Evolutionary conservation across 2,329 filamentous ascomycete species (phyloP).

Genomic region (Phaeosphaeriaceae sp.): DNA sequence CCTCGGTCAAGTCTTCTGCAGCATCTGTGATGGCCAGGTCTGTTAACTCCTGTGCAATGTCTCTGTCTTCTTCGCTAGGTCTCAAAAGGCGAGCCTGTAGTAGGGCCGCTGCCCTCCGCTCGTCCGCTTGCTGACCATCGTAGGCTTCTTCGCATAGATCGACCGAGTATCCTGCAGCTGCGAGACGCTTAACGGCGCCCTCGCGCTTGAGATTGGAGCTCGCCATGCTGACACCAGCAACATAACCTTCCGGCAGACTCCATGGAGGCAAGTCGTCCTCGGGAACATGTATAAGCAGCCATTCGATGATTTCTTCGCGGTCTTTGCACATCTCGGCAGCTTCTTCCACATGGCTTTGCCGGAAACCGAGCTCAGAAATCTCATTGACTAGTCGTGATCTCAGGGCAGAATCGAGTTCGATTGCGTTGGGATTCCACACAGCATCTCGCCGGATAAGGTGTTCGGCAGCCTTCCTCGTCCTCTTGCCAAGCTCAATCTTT

Average conservation of each 20-base stretch:
- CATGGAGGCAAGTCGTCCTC: constrained; percentile 95
- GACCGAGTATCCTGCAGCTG: constrained; percentile 81
- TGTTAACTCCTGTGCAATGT: constrained; percentile 40
- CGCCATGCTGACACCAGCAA: constrained; percentile 86
- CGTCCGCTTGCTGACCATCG: constrained; percentile 73
- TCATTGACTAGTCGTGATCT: constrained; percentile 72
- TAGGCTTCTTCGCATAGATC: constrained; percentile 84
- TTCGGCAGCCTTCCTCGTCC: constrained; percentile 80
- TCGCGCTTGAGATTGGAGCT: constrained; percentile 83
- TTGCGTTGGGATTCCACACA: constrained; percentile 84
- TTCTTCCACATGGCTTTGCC: constrained; percentile 88
- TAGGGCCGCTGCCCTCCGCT: constrained; percentile 77
- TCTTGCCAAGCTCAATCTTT: constrained; percentile 90
- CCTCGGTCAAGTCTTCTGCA: constrained; percentile 53
- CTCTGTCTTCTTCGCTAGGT: constrained; percentile 39
- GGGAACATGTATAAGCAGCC: constrained; percentile 94
- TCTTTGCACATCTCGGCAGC: constrained; percentile 88
- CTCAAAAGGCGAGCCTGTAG: constrained; percentile 74
- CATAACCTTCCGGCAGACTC: constrained; percentile 90
- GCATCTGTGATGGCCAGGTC: constrained; percentile 44
- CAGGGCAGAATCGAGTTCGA: constrained; percentile 67
- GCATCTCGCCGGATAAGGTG: constrained; percentile 77
- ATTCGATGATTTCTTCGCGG: constrained; percentile 90
- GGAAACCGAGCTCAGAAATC: constrained; percentile 80
- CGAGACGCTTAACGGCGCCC: constrained; percentile 79